These are phyloP conservation scores for Tulasnella sp. DNA, from an alignment of 768 basidiomycete species.

Conservation along the genomic window DNA sequence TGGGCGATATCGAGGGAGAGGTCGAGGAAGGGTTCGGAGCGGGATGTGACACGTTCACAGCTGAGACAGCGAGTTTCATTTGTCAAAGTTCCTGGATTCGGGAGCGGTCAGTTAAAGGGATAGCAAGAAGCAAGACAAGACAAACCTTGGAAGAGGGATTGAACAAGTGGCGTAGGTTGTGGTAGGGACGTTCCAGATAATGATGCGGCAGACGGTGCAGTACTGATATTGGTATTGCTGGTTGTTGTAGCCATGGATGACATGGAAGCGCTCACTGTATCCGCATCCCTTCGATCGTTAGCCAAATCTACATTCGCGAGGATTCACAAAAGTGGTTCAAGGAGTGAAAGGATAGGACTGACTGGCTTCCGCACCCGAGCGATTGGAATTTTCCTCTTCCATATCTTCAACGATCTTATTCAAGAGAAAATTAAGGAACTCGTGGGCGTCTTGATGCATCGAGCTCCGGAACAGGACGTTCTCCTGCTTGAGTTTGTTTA, in stretches of 20 bases:
- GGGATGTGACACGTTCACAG: slow-evolving; percentile 84
- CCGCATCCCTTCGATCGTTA: no score
- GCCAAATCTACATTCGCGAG: no score
- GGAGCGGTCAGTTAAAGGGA: not conserved
- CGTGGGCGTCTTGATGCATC: slow-evolving; percentile 97
- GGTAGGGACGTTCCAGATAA: slow-evolving; percentile 28
- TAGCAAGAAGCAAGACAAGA: slow-evolving; percentile 17
- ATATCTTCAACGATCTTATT: slow-evolving; percentile 92
- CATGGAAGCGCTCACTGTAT: slow-evolving; percentile 48
- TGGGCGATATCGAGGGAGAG: slow-evolving; percentile 99
- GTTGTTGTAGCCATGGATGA: slow-evolving; percentile 34
- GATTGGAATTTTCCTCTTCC: slow-evolving; percentile 41
- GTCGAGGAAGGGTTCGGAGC: slow-evolving; percentile 94
- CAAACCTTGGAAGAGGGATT: slow-evolving; percentile 20
- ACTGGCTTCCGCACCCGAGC: no score
- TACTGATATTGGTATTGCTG: slow-evolving; percentile 1
- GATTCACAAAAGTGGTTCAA: no score
- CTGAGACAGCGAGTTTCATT: slow-evolving; percentile 97
- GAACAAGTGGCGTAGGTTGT: slow-evolving; percentile 39
- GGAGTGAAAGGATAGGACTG: no score
- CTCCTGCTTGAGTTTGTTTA: slow-evolving; percentile 85
- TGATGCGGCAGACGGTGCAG: slow-evolving; percentile 7
- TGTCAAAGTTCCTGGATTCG: slow-evolving; percentile 82
- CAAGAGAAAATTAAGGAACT: slow-evolving; percentile 88
- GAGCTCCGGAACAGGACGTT: slow-evolving; percentile 86